phyloP scores from a whole-genome alignment of 129 eudicot genomes.

The Erigeron canadensis region DNA sequence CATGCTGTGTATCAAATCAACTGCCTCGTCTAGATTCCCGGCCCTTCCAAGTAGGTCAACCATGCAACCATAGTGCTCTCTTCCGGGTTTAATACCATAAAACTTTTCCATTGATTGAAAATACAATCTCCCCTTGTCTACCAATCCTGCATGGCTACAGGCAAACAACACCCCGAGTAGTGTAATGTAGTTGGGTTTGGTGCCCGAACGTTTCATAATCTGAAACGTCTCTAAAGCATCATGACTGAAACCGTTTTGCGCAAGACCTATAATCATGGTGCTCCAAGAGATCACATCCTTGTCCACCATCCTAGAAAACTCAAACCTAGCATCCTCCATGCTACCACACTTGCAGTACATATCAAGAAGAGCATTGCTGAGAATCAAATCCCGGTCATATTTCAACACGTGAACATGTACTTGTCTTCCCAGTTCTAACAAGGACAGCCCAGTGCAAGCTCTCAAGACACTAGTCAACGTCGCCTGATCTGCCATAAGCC shows the following conservation, averaged over 20 bases:
- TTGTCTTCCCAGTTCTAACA: conserved; percentile 72
- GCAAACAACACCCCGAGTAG: conserved; percentile 67
- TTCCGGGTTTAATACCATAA: conserved; percentile 53
- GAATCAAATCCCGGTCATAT: conserved; percentile 58
- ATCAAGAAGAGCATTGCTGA: conserved; percentile 71
- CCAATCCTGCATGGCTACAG: conserved; percentile 74
- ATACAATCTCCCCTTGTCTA: conserved; percentile 48
- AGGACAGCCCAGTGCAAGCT: conserved; percentile 62
- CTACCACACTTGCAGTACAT: conserved; percentile 89
- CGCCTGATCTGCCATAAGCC: conserved; percentile 59
- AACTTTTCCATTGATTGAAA: conserved; percentile 52
- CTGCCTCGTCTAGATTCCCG: conserved; percentile 63
- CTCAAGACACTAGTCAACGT: conserved; percentile 67
- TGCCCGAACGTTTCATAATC: conserved; percentile 44
- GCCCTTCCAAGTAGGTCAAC: conserved; percentile 70
- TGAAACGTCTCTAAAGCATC: conserved; percentile 55
- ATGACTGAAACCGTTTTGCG: conserved; percentile 71
- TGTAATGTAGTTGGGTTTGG: conserved; percentile 63
- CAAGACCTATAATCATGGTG: conserved; percentile 75
- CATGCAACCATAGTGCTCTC: conserved; percentile 83
- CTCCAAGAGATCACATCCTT: conserved; percentile 85
- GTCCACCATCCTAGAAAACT: conserved; percentile 43
- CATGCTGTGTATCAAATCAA: conserved; percentile 51
- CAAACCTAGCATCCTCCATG: conserved; percentile 59
- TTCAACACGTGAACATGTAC: conserved; percentile 73